Conservation (phyloP, 2,329 filamentous ascomycete genomes). For the Exophiala mesophila region DNA sequence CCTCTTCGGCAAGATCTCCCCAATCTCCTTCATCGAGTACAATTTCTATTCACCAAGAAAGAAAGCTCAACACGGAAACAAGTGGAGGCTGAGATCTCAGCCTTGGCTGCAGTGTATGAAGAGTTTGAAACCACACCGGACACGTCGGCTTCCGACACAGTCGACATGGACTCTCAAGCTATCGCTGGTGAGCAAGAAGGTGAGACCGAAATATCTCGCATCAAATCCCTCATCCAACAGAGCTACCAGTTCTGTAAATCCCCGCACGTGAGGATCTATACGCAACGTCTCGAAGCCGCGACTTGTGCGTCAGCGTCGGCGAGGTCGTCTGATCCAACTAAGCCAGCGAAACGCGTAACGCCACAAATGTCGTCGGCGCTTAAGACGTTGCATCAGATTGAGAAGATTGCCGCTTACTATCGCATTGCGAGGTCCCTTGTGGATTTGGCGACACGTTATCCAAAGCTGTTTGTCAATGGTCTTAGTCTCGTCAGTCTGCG, state of each 20-base stretch:
- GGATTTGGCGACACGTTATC: conserved; percentile 5
- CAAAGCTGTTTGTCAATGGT: conserved; percentile 3
- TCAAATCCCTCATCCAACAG: conserved; percentile 3
- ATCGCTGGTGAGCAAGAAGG: not conserved
- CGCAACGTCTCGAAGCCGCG: conserved; percentile 1
- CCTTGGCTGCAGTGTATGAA: conserved; percentile 9
- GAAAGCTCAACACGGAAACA: conserved; percentile 1
- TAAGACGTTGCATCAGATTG: conserved; percentile 18
- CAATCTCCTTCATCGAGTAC: conserved; percentile 14
- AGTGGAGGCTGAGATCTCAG: conserved; percentile 5
- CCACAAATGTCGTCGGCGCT: conserved; percentile 16
- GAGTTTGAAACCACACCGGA: conserved; percentile 7
- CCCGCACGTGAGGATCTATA: conserved; percentile 4
- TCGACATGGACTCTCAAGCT: too few relatives aligned
- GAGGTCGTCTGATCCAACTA: too few relatives aligned
- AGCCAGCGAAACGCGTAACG: conserved; percentile 2
- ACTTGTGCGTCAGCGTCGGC: not conserved
- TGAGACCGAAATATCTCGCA: not conserved
- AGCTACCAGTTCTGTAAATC: conserved; percentile 12
- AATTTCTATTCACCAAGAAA: conserved; percentile 14
- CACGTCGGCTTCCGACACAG: too few relatives aligned
- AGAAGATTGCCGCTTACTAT: conserved; percentile 22
- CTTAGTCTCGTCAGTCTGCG: conserved; percentile 5
- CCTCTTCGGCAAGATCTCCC: conserved; percentile 17
- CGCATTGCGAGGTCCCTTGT: conserved; percentile 16